Evolutionary conservation across 805 yeast species (phyloP).

Genomic region (Yarrowia divulgata): DNA sequence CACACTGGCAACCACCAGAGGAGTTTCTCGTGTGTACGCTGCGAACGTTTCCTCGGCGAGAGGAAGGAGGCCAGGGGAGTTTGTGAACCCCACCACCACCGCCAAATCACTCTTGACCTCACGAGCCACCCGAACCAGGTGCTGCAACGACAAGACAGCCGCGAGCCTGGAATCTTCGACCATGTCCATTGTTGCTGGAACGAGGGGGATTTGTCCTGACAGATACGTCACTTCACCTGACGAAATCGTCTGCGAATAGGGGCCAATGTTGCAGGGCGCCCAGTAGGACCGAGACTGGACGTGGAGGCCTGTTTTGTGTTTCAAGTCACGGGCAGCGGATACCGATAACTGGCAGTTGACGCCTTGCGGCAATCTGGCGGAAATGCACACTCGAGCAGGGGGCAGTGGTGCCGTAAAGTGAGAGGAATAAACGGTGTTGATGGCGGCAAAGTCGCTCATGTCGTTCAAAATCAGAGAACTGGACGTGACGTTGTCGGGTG

Average conservation of each 20-base stretch:
- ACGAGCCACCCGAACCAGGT: slow-evolving; percentile 15
- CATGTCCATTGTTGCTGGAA: slow-evolving; percentile 73
- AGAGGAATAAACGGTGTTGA: slow-evolving; percentile 68
- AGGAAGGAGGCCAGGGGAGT: neutral
- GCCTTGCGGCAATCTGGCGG: slow-evolving; percentile 58
- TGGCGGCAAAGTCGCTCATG: slow-evolving; percentile 67
- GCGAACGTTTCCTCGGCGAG: slow-evolving; percentile 2
- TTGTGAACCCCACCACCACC: neutral
- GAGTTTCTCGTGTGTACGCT: neutral
- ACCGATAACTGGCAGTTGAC: slow-evolving; percentile 66
- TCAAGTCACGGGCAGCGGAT: slow-evolving; percentile 49
- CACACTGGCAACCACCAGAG: slow-evolving; percentile 8
- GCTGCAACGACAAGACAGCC: slow-evolving; percentile 12
- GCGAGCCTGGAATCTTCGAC: slow-evolving; percentile 43
- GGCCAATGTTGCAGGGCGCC: slow-evolving; percentile 99
- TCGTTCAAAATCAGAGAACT: slow-evolving; percentile 66
- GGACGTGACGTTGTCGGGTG: slow-evolving; percentile 58
- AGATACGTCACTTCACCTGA: slow-evolving; percentile 61
- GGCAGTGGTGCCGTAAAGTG: slow-evolving; percentile 69
- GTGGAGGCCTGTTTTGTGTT: slow-evolving; percentile 72
- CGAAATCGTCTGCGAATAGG: slow-evolving; percentile 87
- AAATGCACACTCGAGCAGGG: slow-evolving; percentile 88
- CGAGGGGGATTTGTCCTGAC: slow-evolving; percentile 91
- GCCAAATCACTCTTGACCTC: slow-evolving; percentile 8
- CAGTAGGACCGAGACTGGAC: slow-evolving; percentile 93